Evolutionary conservation across 2,329 filamentous ascomycete genomes (phyloP).

Genomic region (Cladosporium sp.): DNA sequence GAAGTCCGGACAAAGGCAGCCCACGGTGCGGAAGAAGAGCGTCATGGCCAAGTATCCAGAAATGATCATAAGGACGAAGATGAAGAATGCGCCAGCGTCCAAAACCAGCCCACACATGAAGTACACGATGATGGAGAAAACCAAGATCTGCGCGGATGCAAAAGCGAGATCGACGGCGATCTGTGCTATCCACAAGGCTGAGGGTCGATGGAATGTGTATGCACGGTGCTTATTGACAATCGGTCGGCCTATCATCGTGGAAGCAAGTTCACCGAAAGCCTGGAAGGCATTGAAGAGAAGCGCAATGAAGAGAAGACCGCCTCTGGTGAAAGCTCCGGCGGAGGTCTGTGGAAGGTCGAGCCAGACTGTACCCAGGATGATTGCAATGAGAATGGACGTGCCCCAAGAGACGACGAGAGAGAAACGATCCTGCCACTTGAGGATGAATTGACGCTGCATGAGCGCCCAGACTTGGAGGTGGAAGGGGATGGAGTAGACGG

Average conservation of each 20-base stretch:
- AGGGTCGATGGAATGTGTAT: constrained; percentile 77
- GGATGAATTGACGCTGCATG: constrained; percentile 76
- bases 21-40: constrained; percentile 70
- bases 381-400: constrained; percentile 66
- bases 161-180: constrained; percentile 71
- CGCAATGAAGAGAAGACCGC: constrained; percentile 74
- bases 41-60: constrained; percentile 56
- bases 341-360: constrained; percentile 60
- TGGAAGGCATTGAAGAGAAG: constrained; percentile 85
- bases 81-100: constrained; percentile 74
- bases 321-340: constrained; percentile 72
- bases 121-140: constrained; percentile 72
- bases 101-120: constrained; percentile 68
- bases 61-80: constrained; percentile 55
- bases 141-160: constrained; percentile 62
- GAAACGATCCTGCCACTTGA: constrained; percentile 82
- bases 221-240: constrained; percentile 81
- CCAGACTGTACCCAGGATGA: constrained; percentile 76
- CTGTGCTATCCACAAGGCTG: constrained; percentile 76
- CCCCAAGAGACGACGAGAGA: constrained; percentile 69
- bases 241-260: constrained; percentile 68
- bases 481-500: constrained; percentile 79
- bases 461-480: constrained; percentile 77
- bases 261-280: constrained; percentile 71
- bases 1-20: constrained; percentile 72